Evolutionary conservation across 164 flowering plant genomes (phyloP).

Genomic region (Brasenia schreberi): DNA sequence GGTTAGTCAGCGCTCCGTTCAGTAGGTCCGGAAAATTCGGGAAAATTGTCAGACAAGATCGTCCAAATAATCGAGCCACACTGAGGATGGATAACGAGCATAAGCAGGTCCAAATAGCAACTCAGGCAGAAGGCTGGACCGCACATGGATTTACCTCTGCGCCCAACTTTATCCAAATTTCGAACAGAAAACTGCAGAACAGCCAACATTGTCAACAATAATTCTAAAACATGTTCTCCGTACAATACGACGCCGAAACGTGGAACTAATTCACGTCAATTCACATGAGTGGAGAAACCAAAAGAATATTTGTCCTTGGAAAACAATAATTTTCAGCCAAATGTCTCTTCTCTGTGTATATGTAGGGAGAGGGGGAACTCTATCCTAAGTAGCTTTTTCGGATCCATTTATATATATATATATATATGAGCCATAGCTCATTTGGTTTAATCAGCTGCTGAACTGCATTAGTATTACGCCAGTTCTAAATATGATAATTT

Average conservation of each 20-base stretch:
- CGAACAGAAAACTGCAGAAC: conserved; percentile 35
- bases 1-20: not conserved
- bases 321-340: not conserved
- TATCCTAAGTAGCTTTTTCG: not conserved
- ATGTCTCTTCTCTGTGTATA: not conserved
- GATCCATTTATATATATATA: too few relatives aligned
- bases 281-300: not conserved
- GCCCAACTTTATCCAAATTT: conserved; percentile 73
- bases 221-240: not conserved
- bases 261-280: not conserved
- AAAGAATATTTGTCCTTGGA: not conserved
- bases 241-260: not conserved
- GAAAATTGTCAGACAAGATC: not conserved
- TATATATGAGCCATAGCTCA: too few relatives aligned
- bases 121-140: conserved; percentile 71
- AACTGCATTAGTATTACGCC: too few relatives aligned
- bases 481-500: too few relatives aligned
- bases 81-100: conserved; percentile 4
- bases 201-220: not conserved
- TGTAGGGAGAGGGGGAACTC: not conserved
- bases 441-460: too few relatives aligned
- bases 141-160: conserved; percentile 42
- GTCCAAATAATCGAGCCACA: not conserved
- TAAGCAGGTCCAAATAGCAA: conserved; percentile 67
- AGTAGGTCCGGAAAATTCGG: not conserved